A percentile compares a stretch with the other conserved stretches of the same genome.
Evolutionary conservation across 1,284 basidiomycete genomes (phyloP).

Genomic region (Ustilago sp.): DNA sequence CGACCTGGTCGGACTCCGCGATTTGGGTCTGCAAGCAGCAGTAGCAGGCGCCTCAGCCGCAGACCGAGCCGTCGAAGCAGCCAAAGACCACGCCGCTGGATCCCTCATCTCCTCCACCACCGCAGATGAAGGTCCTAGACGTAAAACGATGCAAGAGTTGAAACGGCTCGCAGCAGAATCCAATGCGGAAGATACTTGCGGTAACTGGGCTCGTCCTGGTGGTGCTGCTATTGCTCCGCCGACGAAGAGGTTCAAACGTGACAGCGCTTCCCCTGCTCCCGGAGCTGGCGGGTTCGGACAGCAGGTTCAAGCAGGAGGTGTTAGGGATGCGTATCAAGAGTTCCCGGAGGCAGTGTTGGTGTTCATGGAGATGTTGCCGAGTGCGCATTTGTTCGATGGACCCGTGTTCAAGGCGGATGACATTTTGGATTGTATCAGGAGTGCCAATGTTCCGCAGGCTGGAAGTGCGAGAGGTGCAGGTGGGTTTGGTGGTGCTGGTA

Average conservation of each 20-base stretch:
- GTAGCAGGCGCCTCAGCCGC: conserved; percentile 43
- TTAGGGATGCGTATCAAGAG: conserved; percentile 34
- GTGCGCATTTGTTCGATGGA: conserved; percentile 52
- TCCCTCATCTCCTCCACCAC: not conserved
- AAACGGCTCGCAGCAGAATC: conserved; percentile 54
- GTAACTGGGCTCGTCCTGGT: conserved; percentile 52
- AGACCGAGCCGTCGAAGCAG: conserved; percentile 47
- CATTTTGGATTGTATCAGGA: conserved; percentile 53
- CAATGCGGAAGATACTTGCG: conserved; percentile 68
- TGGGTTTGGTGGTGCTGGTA: conserved; percentile 8
- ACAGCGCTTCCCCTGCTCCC: conserved; percentile 70
- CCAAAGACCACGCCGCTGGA: conserved; percentile 24
- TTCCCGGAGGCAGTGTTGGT: conserved; percentile 53
- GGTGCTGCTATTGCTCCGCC: conserved; percentile 61
- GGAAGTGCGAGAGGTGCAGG: not conserved
- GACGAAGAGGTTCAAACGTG: conserved; percentile 70
- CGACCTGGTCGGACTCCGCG: conserved; percentile 87
- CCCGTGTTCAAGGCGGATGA: conserved; percentile 55
- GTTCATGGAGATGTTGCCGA: conserved; percentile 57
- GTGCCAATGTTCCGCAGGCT: conserved; percentile 43
- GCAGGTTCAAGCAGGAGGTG: not conserved
- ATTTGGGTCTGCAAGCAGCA: conserved; percentile 77
- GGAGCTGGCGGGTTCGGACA: conserved; percentile 5
- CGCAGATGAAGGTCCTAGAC: conserved; percentile 48
- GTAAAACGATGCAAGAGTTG: conserved; percentile 60